Evolutionary conservation across 306 rosid species (phyloP).

Genomic region (Citrullus mucosospermus): DNA sequence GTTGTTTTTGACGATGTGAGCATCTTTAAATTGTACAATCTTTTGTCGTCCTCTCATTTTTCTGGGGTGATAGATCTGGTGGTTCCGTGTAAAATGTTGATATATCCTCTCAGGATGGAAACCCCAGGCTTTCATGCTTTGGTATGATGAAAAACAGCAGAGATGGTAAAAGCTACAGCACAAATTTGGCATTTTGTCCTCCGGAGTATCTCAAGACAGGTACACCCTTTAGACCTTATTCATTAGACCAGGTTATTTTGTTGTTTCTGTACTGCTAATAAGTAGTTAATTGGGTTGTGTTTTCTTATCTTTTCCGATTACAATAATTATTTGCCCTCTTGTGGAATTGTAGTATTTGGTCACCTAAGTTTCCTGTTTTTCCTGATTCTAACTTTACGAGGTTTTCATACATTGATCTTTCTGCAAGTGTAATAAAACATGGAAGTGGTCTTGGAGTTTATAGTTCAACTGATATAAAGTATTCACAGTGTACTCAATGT

Average conservation of each 20-base stretch:
- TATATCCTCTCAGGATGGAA: conserved; percentile 44
- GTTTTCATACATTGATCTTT: background rate
- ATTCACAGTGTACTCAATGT: background rate
- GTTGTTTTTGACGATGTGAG: conserved; percentile 82
- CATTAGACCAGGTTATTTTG: background rate
- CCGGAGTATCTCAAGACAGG: conserved; percentile 93
- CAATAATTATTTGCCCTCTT: background rate
- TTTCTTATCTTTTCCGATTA: background rate
- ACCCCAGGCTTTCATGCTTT: conserved; percentile 93
- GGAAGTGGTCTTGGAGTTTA: background rate
- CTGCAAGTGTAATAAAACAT: background rate
- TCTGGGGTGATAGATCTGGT: background rate
- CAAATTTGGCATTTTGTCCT: conserved; percentile 88
- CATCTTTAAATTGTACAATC: conserved; percentile 10
- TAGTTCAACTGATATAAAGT: background rate
- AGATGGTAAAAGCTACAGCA: conserved; percentile 95
- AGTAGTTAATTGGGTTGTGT: background rate
- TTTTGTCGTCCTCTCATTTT: background rate
- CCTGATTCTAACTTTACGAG: background rate
- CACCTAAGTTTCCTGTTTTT: background rate
- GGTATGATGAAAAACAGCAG: conserved; percentile 97
- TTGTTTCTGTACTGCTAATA: background rate
- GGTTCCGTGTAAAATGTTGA: background rate
- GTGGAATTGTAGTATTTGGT: background rate
- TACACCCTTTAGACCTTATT: conserved; percentile 9